phyloP scores from a whole-genome alignment of 345 rosid species.

The Raphanus sativus region DNA sequence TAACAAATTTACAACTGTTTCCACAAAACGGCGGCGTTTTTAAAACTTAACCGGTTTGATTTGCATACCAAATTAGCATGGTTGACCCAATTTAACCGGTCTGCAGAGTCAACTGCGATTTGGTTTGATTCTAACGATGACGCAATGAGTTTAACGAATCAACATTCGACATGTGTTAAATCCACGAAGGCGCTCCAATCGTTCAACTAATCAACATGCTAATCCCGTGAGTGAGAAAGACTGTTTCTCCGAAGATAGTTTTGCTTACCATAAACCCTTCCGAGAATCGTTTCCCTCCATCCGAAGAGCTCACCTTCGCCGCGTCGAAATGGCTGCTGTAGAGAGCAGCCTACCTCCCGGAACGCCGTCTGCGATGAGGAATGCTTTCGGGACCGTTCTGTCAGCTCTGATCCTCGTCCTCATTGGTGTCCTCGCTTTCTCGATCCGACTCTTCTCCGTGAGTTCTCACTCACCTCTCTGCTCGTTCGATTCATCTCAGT shows the following conservation, averaged over 20 bases:
- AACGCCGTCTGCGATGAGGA: constrained; percentile 45
- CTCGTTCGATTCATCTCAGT: background rate
- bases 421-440: constrained; percentile 95
- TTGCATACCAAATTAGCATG: background rate
- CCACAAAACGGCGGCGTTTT: no score
- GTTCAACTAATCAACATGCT: no score
- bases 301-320: constrained; percentile 39
- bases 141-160: constrained; percentile 13
- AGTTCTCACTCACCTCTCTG: constrained; percentile 37
- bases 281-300: background rate
- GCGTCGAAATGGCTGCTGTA: constrained; percentile 57
- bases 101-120: constrained; percentile 12
- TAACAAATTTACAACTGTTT: no score
- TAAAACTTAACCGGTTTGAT: no score
- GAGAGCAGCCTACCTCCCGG: constrained; percentile 46
- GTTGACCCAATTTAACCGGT: background rate
- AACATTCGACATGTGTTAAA: constrained; percentile 7
- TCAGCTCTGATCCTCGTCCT: constrained; percentile 79
- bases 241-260: background rate
- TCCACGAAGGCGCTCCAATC: constrained; percentile 29
- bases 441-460: constrained; percentile 98
- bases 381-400: constrained; percentile 79
- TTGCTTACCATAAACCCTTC: constrained; percentile 21
- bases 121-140: background rate
- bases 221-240: constrained; percentile 9